Base-by-base conservation (phyloP, 1,139 yeast species). In the Blastobotrys capitulatus region DNA sequence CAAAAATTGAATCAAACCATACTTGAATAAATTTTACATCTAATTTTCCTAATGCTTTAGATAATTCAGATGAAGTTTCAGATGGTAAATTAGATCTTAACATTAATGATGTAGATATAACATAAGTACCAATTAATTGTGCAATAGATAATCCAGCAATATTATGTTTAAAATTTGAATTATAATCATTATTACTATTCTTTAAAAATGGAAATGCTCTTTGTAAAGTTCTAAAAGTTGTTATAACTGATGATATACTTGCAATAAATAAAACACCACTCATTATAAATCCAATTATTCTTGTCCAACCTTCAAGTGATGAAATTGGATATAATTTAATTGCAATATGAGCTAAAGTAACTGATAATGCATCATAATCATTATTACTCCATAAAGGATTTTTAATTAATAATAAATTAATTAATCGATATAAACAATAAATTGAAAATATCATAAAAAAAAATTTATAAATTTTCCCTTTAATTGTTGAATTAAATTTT, bases 1-100 rank as follows among this genome's bases (percentile, higher is more conserved):
- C 79, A 68, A 82, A 87, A 29, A 86, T 78, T 55, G 81, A 74
- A 60, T 89, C 96, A 61, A 86, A 88, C 89, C 94, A 84, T 31
- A 75, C 70, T 61, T 89, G 95, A 32, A 88, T 81, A 50, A 83
- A 76, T 37, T 74, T 69, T 18, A 80, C 80, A 55, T 81, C 83
- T 48, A 75, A 58, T 7, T 74, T 69, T 9, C 73, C 74, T 37
- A 74, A 64, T 13, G 75, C 77, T n/a, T 71, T 69, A 26, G 81
- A 76, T 37, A 72, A 69, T 20, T 80, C 78, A 48, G 82, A 75
- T 9, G 85, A 72, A 58, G 81, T 78, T 27, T 68, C 74, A 16
- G 73, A 66, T 0, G 96, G 92, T 48, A 88, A 66, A 59, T 84
- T 86, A 26, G 92, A 79, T 51, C 95, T 76, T 48, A 89, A 75